A percentile compares a stretch with the other conserved stretches of the same genome.
Conservation (phyloP, 2,329 filamentous ascomycete species). For the Monascus ruber region DNA sequence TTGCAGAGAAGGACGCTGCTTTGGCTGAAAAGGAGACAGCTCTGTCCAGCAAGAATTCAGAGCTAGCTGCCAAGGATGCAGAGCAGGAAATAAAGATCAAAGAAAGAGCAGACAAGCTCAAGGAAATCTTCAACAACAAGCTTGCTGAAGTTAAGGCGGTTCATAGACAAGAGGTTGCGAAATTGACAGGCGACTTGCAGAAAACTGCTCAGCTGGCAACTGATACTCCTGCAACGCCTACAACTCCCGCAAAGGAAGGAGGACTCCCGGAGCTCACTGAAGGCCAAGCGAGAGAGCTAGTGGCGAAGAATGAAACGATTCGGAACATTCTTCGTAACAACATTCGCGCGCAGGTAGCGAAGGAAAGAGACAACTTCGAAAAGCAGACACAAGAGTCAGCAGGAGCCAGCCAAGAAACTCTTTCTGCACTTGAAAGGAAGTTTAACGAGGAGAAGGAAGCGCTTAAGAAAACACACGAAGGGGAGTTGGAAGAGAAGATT, state of each 20-base stretch:
- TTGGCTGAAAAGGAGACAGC: conserved; percentile 39
- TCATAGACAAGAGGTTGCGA: conserved; percentile 40
- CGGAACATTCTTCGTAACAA: conserved; percentile 46
- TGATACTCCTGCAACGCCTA: conserved; percentile 9
- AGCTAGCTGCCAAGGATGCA: conserved; percentile 36
- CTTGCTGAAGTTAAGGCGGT: conserved; percentile 44
- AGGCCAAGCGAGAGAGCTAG: conserved; percentile 38
- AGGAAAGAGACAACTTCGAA: conserved; percentile 31
- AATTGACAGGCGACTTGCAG: conserved; percentile 35
- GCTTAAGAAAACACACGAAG: conserved; percentile 39
- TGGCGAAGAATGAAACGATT: conserved; percentile 39
- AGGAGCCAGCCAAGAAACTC: conserved; percentile 21
- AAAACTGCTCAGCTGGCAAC: conserved; percentile 21
- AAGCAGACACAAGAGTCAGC: conserved; percentile 18
- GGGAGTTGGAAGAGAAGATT: conserved; percentile 46
- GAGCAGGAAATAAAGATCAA: conserved; percentile 40
- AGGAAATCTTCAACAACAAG: conserved; percentile 59
- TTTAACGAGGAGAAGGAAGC: conserved; percentile 30
- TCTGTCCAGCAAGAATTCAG: conserved; percentile 37
- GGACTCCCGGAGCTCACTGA: conserved; percentile 35
- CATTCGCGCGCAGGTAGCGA: conserved; percentile 38
- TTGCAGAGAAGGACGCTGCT: conserved; percentile 37
- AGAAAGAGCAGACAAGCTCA: conserved; percentile 45
- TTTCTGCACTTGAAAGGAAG: conserved; percentile 28
- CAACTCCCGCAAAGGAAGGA: conserved; percentile 14